Evolutionary conservation across 177 flowering plant genomes (phyloP), one percentile per base, ranked within the genome.

Genomic region (Tripterygium wilfordii): DNA sequence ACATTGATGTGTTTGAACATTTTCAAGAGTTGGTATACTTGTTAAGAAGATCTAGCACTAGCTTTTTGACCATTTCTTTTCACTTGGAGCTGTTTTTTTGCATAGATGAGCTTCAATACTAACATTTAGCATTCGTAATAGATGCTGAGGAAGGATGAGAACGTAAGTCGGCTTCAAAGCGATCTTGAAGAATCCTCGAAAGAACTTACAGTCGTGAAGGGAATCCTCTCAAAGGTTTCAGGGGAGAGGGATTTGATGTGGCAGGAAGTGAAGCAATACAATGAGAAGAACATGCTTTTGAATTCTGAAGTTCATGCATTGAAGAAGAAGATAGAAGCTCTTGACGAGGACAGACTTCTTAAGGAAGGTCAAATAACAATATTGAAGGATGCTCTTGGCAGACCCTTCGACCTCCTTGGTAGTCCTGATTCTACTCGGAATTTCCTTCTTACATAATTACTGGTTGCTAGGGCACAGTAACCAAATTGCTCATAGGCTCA

Each of bases 361-460:
- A 88, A 82, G 70, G 98, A 92, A 66, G 98, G 98, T 36, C 88
- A 92, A 56, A 83, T 88, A n/a, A 67, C 88, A 36, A 88, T 92
- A 20, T 62, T 92, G 12, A 82, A 69, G 56, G 98, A 92, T 54
- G 51, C 68, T 36, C 22, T 81, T 9, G 67, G 66, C 17, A 23
- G 60, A 48, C 72, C 76, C 4, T 76, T 72, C 18, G 84, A 79
- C 51, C 79, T 85, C 16, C 81, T 90, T 43, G 61, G 62, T 12
- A 71, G 76, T 57, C 79, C 84, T 8, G 73, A 62, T 35, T 67
- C 58, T 1, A 29, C 43, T 14, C 49, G 47, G 18, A 71, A 78
- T 10, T 68, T 78, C 36, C 9, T 49, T 37, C 56, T 80, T 29
- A 42, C n/a, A n/a, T n/a, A n/a, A n/a, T n/a, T n/a, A 63, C 33